Evolutionary conservation across 805 yeast species (phyloP).

Genomic region (Kodamaea kaohsiungensis): DNA sequence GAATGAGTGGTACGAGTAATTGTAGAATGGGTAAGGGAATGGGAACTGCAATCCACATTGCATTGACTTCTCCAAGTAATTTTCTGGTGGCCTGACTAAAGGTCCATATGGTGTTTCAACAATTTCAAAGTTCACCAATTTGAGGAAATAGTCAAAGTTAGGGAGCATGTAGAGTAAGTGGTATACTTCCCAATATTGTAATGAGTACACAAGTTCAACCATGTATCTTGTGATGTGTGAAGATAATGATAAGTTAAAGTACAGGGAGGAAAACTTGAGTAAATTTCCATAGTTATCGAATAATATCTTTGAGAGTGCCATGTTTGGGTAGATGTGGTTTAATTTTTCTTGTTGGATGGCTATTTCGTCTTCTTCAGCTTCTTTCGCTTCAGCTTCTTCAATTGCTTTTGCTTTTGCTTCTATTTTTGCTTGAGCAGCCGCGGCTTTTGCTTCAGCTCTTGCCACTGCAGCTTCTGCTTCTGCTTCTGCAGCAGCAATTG

Average conservation of each 20-base stretch:
- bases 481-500: constrained; percentile 15
- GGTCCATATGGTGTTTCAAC: constrained; percentile 38
- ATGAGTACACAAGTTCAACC: constrained; percentile 38
- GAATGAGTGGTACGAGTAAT: constrained; percentile 42
- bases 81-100: constrained; percentile 41
- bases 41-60: constrained; percentile 45
- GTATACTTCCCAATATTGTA: constrained; percentile 47
- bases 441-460: constrained; percentile 13
- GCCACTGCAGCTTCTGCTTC: constrained; percentile 15
- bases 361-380: constrained; percentile 6
- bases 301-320: constrained; percentile 35
- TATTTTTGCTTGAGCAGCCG: constrained; percentile 2
- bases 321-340: constrained; percentile 32
- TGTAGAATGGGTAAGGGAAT: constrained; percentile 47
- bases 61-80: constrained; percentile 35
- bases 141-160: constrained; percentile 33
- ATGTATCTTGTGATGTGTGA: constrained; percentile 40
- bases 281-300: constrained; percentile 39
- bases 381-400: neutral
- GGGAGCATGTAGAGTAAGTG: constrained; percentile 38
- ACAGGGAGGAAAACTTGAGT: constrained; percentile 31
- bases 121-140: constrained; percentile 36
- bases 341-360: constrained; percentile 1
- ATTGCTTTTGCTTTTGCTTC: constrained; percentile 7
- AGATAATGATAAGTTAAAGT: constrained; percentile 39